Evolutionary conservation across 1,284 basidiomycete genomes (phyloP), one percentile per base, ranked within the genome.

Genomic region (Ustilago sp.): DNA sequence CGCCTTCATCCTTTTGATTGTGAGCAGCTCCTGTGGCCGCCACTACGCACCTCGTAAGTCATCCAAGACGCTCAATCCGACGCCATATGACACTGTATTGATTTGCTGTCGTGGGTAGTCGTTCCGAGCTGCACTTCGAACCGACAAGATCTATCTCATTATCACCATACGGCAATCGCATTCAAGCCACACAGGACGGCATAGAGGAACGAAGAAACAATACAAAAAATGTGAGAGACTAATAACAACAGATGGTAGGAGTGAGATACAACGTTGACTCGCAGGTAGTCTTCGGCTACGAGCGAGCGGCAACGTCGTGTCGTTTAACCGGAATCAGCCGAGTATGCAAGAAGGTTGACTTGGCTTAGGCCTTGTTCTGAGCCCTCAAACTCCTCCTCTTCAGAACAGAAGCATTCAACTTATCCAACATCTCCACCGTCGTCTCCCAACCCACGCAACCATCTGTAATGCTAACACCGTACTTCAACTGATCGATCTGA

Each of bases 361-460:
- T 39, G 38, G 9, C 19, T 59, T 45, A 73, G 35, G 64, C 65
- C 58, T 68, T 60, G 53, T 51, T 55, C 52, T 56, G 17, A 34
- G 50, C 54, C 1, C 48, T 50, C n/a, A 53, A 17, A 47, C 59
- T 38, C 58, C 70, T 63, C 58, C 70, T 73, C 70, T 73, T 68
- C 36, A 73, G 59, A 36, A 73, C 70, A 45, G 70, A 86, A 35
- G 83, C 77, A 63, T 87, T 83, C 55, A 88, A 73, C 19, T 81
- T 80, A 51, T 84, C 73, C 32, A 88, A 79, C 79, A 87, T 80
- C 47, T 80, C 51, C 54, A 86, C 76, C 0, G 94, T 97, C 39
- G 90, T 90, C 67, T 92, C 91, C 93, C 95, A 98, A 86, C 94
- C 90, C 58, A 98, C 92, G 86, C 96, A 99, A 1, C 94, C 88